These are phyloP conservation scores for Elsinoe batatas DNA, from an alignment of 2,329 filamentous ascomycete genomes.

Conservation along the genomic window DNA sequence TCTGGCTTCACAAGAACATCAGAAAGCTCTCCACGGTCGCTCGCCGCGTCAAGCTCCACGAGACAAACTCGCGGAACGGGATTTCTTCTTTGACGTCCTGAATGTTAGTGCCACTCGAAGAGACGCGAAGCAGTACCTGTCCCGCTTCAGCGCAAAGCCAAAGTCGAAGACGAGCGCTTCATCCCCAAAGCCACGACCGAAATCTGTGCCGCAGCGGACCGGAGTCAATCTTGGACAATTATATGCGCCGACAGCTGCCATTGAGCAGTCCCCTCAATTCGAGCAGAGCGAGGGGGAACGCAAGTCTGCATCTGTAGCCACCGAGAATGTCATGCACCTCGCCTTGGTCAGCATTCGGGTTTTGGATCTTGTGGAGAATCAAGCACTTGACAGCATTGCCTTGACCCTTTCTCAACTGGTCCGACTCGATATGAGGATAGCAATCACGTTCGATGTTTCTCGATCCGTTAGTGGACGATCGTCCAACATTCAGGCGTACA, in stretches of 20 bases:
- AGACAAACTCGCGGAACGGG: slow-evolving; percentile 26
- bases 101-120: slow-evolving; percentile 84
- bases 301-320: slow-evolving; percentile 21
- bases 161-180: slow-evolving; percentile 21
- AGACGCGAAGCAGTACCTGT: slow-evolving; percentile 83
- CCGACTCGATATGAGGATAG: slow-evolving; percentile 68
- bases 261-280: slow-evolving; percentile 52
- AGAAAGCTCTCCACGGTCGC: not conserved
- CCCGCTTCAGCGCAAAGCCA: slow-evolving; percentile 58
- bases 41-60: not conserved
- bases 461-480: not conserved
- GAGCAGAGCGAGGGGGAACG: slow-evolving; percentile 30
- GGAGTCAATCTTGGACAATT: slow-evolving; percentile 54
- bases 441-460: slow-evolving; percentile 62
- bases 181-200: slow-evolving; percentile 29
- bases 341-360: slow-evolving; percentile 77
- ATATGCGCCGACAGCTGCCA: slow-evolving; percentile 48
- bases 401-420: slow-evolving; percentile 76
- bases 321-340: slow-evolving; percentile 51
- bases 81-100: slow-evolving; percentile 77
- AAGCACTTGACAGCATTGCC: slow-evolving; percentile 63
- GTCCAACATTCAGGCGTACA: slow-evolving; percentile 3
- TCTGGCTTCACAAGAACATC: not conserved
- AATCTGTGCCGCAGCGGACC: slow-evolving; percentile 23
- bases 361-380: slow-evolving; percentile 60